Percentiles rank a stretch among this genome's conserved stretches.
Conservation (phyloP, 805 yeast genomes). For the Sugiyamaella marilandica region DNA sequence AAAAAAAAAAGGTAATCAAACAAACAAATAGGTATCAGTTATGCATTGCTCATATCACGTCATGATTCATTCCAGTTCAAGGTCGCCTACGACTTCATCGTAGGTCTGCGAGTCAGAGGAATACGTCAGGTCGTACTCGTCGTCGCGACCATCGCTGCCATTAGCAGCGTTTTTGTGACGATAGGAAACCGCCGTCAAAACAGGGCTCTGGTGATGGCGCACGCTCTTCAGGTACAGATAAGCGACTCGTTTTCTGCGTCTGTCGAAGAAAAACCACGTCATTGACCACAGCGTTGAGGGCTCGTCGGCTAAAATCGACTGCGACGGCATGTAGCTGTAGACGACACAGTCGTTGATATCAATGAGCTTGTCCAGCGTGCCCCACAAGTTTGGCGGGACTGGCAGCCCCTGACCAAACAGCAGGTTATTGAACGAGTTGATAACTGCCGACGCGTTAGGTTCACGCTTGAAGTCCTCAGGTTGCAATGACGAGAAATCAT, state of each 20-base stretch:
- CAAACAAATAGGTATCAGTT: too few relatives aligned
- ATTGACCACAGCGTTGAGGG: slow-evolving; percentile 64
- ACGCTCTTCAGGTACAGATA: slow-evolving; percentile 67
- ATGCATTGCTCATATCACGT: too few relatives aligned
- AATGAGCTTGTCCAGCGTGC: slow-evolving; percentile 76
- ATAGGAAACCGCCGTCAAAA: slow-evolving; percentile 26
- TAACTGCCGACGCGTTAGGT: slow-evolving; percentile 36
- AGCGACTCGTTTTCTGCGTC: slow-evolving; percentile 86
- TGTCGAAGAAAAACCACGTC: slow-evolving; percentile 90
- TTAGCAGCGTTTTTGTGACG: slow-evolving; percentile 26
- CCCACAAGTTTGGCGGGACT: slow-evolving; percentile 76
- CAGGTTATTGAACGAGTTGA: slow-evolving; percentile 69
- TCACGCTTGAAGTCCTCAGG: slow-evolving; percentile 70
- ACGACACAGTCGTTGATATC: slow-evolving; percentile 51
- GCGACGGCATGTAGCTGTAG: slow-evolving; percentile 40
- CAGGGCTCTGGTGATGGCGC: slow-evolving; percentile 38
- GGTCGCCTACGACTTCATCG: slow-evolving; percentile 40
- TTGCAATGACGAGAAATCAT: slow-evolving; percentile 82
- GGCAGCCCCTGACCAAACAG: slow-evolving; percentile 52
- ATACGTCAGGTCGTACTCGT: slow-evolving; percentile 43
- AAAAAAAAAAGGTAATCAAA: too few relatives aligned
- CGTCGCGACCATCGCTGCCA: slow-evolving; percentile 36
- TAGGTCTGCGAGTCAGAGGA: slow-evolving; percentile 22
- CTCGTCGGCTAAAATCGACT: slow-evolving; percentile 62
- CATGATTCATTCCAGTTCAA: slow-evolving; percentile 32